Base-by-base conservation (phyloP, 2,329 filamentous ascomycete species). In the Fusarium fracticaudum region DNA sequence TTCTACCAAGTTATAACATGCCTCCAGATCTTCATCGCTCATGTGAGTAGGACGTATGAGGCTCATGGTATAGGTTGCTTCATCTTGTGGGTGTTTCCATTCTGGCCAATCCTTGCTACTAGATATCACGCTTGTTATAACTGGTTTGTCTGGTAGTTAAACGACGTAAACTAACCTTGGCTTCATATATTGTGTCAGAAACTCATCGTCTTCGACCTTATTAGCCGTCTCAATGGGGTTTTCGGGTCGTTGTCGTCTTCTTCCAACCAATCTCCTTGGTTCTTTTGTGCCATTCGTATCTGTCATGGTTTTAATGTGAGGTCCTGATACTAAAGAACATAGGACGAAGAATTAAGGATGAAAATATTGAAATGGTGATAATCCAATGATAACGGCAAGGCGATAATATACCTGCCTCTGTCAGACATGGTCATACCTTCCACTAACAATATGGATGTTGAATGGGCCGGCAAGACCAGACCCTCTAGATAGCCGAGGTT, bases 1-100 rank as follows among this genome's bases (percentile, higher is more conserved):
- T 69, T 91, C 86, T 59, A 95, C 85, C 33, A 92, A 81, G 26
- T 78, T 67, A 73, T 89, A 89, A 76, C 90, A 92, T 2, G 85
- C 82, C 31, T 85, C 79, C 29, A 91, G 80, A 33, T 91, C 88
- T 7, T 78, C 77, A 3, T 80, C 73, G 10, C 74, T 76, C 31
- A 91, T 80, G n/a, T 76, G 73, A 5, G 72, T 76, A 0, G 88
- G 79, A 8, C 80, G 77, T 14, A 78, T 71, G n/a, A 92, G 82
- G 41, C 77, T 79, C 41, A 92, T 75, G 1, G 78, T 73, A 80
- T 88, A 89, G 9, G 67, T 62, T 12, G 73, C 71, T 11, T 79
- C 76, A 1, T 84, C 87, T 18, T 64, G 76, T 12, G 89, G 88
- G 76, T 91, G 87, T 31, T 78, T 84, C 90, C 89, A 92, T 45